Base-by-base conservation (phyloP, 1,284 basidiomycete species). In the Trichosporon sp. region DNA sequence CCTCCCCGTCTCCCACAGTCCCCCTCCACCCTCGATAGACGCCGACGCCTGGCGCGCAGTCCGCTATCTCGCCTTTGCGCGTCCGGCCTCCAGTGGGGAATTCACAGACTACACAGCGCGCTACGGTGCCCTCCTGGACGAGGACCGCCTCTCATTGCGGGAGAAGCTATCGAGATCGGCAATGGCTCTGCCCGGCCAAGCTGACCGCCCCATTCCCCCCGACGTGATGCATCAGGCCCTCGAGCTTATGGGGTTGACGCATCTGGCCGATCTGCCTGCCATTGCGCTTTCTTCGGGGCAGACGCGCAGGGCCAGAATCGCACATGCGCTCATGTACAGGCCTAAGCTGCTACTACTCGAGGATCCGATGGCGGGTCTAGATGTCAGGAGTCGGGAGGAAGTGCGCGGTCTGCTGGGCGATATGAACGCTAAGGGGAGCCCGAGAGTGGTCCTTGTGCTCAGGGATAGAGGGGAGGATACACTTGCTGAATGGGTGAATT, bases 71-170 rank as follows among this genome's bases (percentile, higher is more conserved):
- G 88, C 89, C 0, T 93, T 93, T 72, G 84, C 87, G 0, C 86
- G 89, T 64, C 84, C 87, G 44, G 82, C 84, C 0, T 79, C 84
- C 0, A 85, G 86, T 0, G 84, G 88, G 6, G 90, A 85, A n/a
- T 97, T 96, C 78, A 89, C 89, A 66, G 93, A 96, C 79, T 95
- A 89, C 74, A 91, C 91, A 0, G 91, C 92, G 1, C 86, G 92
- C 3, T 97, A 95, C 74, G 92, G 91, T 23, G 88, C 90, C 0
- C 84, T 94, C 37, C 83, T 89, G 19, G 92, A 95, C 37, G 90
- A 89, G 73, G 91, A 95, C 74, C 83, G 84, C 34, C 82, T 91
- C 68, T 74, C 71, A 1, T 62, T 79, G 8, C 57, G 57, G 16
- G 56, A 61, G 21, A 25, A 13, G 11, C 58, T 64, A 16, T 52